phyloP scores from a whole-genome alignment of 2,329 filamentous ascomycete genomes.

The Sporothrix sp. region DNA sequence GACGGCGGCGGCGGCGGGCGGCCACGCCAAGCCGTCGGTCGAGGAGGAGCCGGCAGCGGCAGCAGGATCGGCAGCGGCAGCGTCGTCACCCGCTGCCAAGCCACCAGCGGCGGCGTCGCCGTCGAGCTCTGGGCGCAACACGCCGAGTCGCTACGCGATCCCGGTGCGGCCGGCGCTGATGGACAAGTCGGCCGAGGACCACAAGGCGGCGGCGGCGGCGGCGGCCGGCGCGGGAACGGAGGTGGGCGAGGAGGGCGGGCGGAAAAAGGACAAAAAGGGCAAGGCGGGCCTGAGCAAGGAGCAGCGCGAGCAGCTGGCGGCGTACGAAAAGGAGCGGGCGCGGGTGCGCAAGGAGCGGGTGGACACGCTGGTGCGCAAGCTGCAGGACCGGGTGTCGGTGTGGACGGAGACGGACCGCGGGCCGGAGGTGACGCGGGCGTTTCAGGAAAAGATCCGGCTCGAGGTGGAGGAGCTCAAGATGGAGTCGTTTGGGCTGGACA shows the following conservation, averaged over 20 bases:
- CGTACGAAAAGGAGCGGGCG: conserved; percentile 78
- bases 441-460: conserved; percentile 86
- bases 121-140: conserved; percentile 30
- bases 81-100: too few species aligned
- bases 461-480: conserved; percentile 98
- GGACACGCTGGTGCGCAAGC: conserved; percentile 70
- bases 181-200: conserved; percentile 67
- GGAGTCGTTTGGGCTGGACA: conserved; percentile 96
- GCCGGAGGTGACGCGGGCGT: conserved; percentile 71
- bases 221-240: conserved; percentile 29
- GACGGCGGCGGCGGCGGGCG: conserved; percentile 27
- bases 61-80: too few species aligned
- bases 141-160: conserved; percentile 40
- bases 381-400: conserved; percentile 79
- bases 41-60: conserved; percentile 30
- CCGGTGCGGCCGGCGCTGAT: conserved; percentile 78
- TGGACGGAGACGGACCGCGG: conserved; percentile 98
- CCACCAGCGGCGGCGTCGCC: conserved; percentile 18
- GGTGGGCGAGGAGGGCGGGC: conserved; percentile 55
- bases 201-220: conserved; percentile 42
- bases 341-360: conserved; percentile 79
- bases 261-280: conserved; percentile 53
- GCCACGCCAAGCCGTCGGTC: conserved; percentile 27
- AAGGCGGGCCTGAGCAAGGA: conserved; percentile 80
- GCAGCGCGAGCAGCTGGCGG: conserved; percentile 82